Conservation (phyloP, 2,329 filamentous ascomycete genomes). For the Pseudocercospora fijiensis region DNA sequence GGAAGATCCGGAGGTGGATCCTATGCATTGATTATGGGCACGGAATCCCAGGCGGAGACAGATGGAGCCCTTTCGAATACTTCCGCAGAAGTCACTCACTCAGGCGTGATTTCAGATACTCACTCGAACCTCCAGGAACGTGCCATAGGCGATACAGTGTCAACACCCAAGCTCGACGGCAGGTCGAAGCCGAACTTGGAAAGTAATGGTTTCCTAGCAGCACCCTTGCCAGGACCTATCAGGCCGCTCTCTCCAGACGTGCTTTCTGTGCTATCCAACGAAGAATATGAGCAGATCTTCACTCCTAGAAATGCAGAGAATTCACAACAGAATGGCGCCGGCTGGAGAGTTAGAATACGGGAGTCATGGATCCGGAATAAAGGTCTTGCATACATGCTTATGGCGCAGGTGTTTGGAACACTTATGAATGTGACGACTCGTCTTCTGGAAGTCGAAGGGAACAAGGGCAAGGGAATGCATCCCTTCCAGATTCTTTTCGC, state of each 20-base stretch:
- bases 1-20: slow-evolving; percentile 1
- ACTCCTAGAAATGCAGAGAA: slow-evolving; percentile 15
- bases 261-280: slow-evolving; percentile 40
- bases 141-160: not conserved
- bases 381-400: slow-evolving; percentile 69
- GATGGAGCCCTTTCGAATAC: slow-evolving; percentile 11
- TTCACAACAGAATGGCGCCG: not conserved
- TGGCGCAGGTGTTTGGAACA: slow-evolving; percentile 77
- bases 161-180: slow-evolving; percentile 12
- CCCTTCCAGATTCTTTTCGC: slow-evolving; percentile 82
- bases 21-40: slow-evolving; percentile 24
- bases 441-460: slow-evolving; percentile 66
- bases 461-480: slow-evolving; percentile 69
- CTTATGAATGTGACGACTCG: slow-evolving; percentile 83
- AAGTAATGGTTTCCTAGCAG: slow-evolving; percentile 29
- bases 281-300: slow-evolving; percentile 37
- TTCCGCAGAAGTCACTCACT: not conserved
- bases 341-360: slow-evolving; percentile 26
- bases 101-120: too few species aligned
- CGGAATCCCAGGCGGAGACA: slow-evolving; percentile 20
- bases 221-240: slow-evolving; percentile 32
- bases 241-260: slow-evolving; percentile 47
- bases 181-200: slow-evolving; percentile 7
- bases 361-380: slow-evolving; percentile 65
- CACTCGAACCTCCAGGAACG: not conserved